Evolutionary conservation across 495 filamentous ascomycete genomes (phyloP), one percentile per base, ranked within the genome.

Genomic region (Hamigera avellanea): DNA sequence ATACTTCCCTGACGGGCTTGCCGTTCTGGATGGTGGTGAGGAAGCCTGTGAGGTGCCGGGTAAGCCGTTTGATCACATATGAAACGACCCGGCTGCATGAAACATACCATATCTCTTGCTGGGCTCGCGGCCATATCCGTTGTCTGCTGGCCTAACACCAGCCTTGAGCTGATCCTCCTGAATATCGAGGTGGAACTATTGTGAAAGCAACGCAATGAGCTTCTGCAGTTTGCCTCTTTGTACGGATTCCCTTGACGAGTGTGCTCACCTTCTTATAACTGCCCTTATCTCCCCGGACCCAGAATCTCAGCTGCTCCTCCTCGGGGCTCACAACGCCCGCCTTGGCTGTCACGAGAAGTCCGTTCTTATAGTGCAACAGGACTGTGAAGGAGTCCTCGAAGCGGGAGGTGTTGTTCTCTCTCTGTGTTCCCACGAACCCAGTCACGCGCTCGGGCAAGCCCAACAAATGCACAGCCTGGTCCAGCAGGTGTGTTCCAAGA

Each of bases 91-190:
- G 19, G 13, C 32, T 12, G 21, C n/a, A 30, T 13, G 8, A 35
- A 13, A 36, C 43, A 21, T 60, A 56, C 70, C 73, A 39, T 72
- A 66, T 41, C 63, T 41, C 35, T 69, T 61, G 35, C 64, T 59
- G 2, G 69, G 64, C 54, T 93, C 86, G 14, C 69, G 49, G 1
- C 81, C 86, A 46, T 83, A 93, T 5, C 54, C 67, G 5, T 59
- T 55, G 37, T 86, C 79, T 4, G 68, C 69, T 14, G 80, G 75
- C 56, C 63, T 74, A 45, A 76, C 52, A 0, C 84, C 86, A 2
- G 64, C 70, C 55, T 77, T 78, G 27, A 93, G 65, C 45, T 88
- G 82, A 28, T 82, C 78, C 57, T 94, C 86, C 59, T 94, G 86
- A 19, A 75, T 61, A 59, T 93, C 86, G 0, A 91, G 57, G 40